Evolutionary conservation across 139 green algal species (phyloP).

Genomic region (Micractinium conductrix): DNA sequence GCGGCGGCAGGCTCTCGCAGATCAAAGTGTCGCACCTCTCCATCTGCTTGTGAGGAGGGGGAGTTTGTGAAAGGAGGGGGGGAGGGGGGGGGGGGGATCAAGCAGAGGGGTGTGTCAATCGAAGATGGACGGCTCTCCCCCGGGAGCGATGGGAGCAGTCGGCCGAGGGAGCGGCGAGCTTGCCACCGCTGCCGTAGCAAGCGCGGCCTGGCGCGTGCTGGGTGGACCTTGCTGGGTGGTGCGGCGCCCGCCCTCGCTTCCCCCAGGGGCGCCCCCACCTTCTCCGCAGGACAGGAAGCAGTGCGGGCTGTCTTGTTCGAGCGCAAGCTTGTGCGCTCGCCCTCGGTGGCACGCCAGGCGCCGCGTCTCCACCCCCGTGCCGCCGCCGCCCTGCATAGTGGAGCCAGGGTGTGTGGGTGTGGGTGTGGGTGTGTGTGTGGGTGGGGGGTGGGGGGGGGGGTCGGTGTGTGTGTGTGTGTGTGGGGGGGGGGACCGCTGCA

Average conservation of each 20-base stretch:
- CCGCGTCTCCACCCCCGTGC: constrained; percentile 30
- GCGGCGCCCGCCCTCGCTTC: neutral
- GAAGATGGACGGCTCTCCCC: too few species aligned
- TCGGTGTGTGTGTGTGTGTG: too few species aligned
- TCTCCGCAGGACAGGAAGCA: constrained; percentile 61
- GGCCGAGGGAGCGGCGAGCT: too few species aligned
- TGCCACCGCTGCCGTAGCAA: too few species aligned
- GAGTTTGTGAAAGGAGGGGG: neutral
- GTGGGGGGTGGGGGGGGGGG: too few species aligned
- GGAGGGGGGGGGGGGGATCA: neutral
- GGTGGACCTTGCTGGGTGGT: too few species aligned
- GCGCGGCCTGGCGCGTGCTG: too few species aligned
- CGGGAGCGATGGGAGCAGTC: too few species aligned
- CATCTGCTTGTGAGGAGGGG: neutral
- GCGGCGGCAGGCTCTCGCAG: constrained; percentile 34
- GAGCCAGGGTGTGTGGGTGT: too few species aligned
- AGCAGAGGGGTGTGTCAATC: too few species aligned
- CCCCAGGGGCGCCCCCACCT: constrained; percentile 30
- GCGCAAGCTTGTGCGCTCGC: constrained; percentile 75
- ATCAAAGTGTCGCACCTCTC: constrained; percentile 53
- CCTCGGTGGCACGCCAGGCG: constrained; percentile 48
- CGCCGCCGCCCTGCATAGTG: constrained; percentile 11
- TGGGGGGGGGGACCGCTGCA: too few species aligned
- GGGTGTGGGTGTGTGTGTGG: too few species aligned
- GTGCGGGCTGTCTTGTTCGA: constrained; percentile 67